Conservation (phyloP, 169 alveolate genomes). For the Plasmodium billcollinsi region DNA sequence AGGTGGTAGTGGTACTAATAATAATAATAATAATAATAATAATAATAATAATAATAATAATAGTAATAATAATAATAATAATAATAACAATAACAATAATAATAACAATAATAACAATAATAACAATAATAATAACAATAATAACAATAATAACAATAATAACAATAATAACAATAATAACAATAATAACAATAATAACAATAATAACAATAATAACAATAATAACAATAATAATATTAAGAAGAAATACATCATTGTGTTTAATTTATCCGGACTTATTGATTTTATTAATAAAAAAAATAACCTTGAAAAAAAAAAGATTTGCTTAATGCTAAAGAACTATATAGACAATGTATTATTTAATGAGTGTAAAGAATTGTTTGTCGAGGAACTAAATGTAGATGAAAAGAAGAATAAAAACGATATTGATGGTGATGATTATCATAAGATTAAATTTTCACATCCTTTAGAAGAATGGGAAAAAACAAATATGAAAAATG, state of each 20-base stretch:
- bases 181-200: neutral
- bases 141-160: no score
- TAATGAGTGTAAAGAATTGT: neutral
- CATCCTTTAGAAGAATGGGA: conserved; percentile 16
- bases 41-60: neutral
- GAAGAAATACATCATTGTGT: conserved; percentile 9
- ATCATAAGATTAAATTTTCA: conserved; percentile 12
- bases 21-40: conserved; percentile 9
- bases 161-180: neutral
- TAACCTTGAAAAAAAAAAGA: conserved; percentile 6
- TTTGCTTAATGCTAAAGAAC: conserved; percentile 1
- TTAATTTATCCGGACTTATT: conserved; percentile 31
- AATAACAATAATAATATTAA: conserved; percentile 13
- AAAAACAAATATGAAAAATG: neutral
- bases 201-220: conserved; percentile 7
- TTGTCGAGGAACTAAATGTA: conserved; percentile 3
- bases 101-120: neutral
- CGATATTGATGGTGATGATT: conserved; percentile 27
- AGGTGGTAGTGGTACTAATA: neutral
- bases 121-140: no score
- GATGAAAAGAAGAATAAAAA: conserved; percentile 44
- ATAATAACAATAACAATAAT: neutral
- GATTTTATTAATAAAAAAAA: conserved; percentile 41
- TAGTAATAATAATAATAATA: no score
- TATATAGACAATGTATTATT: conserved; percentile 41